phyloP scores from a whole-genome alignment of 345 rosid genomes.

The Camelina sativa region DNA sequence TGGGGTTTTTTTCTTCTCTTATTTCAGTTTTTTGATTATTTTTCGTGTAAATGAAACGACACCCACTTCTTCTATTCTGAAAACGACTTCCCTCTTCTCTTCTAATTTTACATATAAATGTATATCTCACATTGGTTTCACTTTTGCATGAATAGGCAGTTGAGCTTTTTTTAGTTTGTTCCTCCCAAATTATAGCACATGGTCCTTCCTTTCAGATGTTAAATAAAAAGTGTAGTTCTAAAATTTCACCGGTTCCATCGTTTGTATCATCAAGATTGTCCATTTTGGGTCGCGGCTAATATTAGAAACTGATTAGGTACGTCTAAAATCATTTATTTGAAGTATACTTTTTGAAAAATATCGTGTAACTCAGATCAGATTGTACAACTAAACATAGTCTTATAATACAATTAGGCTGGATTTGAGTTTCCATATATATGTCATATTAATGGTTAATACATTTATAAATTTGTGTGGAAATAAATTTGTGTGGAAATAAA shows the following conservation, averaged over 20 bases:
- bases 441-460: background rate
- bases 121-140: conserved; percentile 24
- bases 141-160: conserved; percentile 14
- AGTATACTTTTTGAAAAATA: background rate
- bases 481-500: background rate
- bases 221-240: background rate
- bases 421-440: background rate
- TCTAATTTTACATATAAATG: conserved; percentile 8
- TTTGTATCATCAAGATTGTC: conserved; percentile 7
- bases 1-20: conserved; percentile 23
- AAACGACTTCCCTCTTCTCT: conserved; percentile 37
- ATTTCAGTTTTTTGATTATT: background rate
- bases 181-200: conserved; percentile 37
- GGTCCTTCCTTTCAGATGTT: conserved; percentile 29
- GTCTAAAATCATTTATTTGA: too few species aligned
- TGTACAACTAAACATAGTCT: background rate
- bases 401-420: background rate
- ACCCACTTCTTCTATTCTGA: conserved; percentile 39
- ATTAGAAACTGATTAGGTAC: background rate
- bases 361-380: background rate
- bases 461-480: background rate
- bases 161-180: conserved; percentile 19
- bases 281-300: background rate
- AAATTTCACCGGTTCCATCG: background rate
- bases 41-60: conserved; percentile 31